Evolutionary conservation across 2,329 filamentous ascomycete genomes (phyloP).

Genomic region (Fusarium nurragi): DNA sequence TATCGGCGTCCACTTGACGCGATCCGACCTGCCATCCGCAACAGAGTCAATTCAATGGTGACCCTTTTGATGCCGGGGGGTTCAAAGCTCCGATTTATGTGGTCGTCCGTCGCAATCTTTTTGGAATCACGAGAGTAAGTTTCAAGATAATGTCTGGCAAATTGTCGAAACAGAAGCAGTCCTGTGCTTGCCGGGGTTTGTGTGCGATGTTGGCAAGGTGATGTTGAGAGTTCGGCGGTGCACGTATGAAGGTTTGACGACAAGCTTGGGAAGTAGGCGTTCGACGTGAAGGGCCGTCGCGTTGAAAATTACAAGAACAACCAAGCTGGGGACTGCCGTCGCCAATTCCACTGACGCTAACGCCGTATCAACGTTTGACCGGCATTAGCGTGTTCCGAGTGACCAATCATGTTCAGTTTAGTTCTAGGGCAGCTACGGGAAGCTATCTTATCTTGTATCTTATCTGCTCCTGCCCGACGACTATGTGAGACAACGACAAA

Average conservation of each 20-base stretch:
- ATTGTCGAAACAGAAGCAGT: neutral
- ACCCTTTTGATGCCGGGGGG: slow-evolving; percentile 22
- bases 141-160: neutral
- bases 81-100: slow-evolving; percentile 27
- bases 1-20: slow-evolving; percentile 54
- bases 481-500: neutral
- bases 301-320: slow-evolving; percentile 54
- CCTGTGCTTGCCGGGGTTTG: neutral
- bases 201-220: neutral
- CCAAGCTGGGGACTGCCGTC: slow-evolving; percentile 52
- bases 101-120: slow-evolving; percentile 39
- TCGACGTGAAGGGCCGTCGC: slow-evolving; percentile 44
- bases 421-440: neutral
- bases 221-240: neutral
- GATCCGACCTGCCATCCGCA: slow-evolving; percentile 50
- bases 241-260: slow-evolving; percentile 1
- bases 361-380: slow-evolving; percentile 50
- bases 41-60: slow-evolving; percentile 36
- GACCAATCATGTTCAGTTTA: neutral
- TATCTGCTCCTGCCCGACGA: slow-evolving; percentile 8
- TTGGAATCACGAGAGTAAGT: neutral
- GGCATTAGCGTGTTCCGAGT: slow-evolving; percentile 28
- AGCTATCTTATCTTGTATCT: slow-evolving; percentile 31
- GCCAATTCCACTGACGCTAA: slow-evolving; percentile 57
- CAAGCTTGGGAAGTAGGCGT: slow-evolving; percentile 21